Evolutionary conservation across 1,284 basidiomycete genomes (phyloP).

Genomic region (Tylopilus microsporus): DNA sequence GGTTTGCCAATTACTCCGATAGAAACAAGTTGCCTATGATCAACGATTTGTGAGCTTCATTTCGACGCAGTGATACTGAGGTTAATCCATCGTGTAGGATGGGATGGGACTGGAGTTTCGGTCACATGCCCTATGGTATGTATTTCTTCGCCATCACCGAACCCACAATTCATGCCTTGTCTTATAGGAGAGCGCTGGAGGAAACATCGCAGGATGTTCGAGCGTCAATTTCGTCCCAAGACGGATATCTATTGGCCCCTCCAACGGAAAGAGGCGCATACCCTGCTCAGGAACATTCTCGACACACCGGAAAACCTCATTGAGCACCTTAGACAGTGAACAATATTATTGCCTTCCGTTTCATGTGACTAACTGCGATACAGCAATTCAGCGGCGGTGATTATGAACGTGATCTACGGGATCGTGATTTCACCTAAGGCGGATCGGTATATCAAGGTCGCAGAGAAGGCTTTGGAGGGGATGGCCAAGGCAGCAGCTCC

Average conservation of each 20-base stretch:
- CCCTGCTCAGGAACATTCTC: conserved; percentile 37
- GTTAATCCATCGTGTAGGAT: conserved; percentile 31
- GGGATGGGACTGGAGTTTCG: conserved; percentile 51
- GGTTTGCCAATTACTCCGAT: conserved; percentile 30
- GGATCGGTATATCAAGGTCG: conserved; percentile 36
- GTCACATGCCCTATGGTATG: conserved; percentile 47
- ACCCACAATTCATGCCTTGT: not conserved
- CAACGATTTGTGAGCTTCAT: conserved; percentile 28
- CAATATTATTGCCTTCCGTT: not conserved
- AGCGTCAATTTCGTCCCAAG: conserved; percentile 40
- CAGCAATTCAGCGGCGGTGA: conserved; percentile 40
- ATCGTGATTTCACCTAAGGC: conserved; percentile 32
- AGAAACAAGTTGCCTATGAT: conserved; percentile 30
- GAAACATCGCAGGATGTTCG: conserved; percentile 45
- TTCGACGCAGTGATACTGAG: not conserved
- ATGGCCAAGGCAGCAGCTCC: conserved; percentile 36
- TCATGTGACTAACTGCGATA: not conserved
- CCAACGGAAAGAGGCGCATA: conserved; percentile 38
- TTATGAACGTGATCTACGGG: conserved; percentile 38
- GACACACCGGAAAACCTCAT: conserved; percentile 36
- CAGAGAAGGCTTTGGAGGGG: conserved; percentile 35
- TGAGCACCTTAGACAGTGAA: conserved; percentile 44
- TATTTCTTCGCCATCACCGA: conserved; percentile 2
- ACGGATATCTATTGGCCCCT: conserved; percentile 34
- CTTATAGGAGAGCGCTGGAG: conserved; percentile 43